Percentiles rank a stretch among this genome's conserved stretches.
These are phyloP conservation scores for Rhynchosporium graminicola DNA, from an alignment of 2,329 filamentous ascomycete species.

Conservation along the genomic window DNA sequence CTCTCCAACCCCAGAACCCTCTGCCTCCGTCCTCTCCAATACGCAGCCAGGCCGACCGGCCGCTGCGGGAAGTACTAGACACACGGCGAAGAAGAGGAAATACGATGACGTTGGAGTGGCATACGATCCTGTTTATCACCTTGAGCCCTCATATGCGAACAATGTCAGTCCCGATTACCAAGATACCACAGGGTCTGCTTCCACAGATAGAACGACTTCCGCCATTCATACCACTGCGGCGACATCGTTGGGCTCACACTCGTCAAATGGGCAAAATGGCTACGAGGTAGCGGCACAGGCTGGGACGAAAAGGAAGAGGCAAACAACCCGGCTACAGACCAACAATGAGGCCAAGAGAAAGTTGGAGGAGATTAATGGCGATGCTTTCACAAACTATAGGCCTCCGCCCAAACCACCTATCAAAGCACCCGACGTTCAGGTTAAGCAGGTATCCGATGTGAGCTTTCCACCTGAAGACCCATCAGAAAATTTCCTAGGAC, in stretches of 20 bases:
- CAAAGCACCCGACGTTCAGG: slow-evolving; percentile 79
- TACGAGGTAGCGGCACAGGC: slow-evolving; percentile 67
- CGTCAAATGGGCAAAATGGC: slow-evolving; percentile 58
- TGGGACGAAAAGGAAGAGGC: slow-evolving; percentile 89
- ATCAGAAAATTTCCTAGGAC: not conserved
- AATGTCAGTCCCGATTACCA: slow-evolving; percentile 71
- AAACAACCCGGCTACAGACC: slow-evolving; percentile 72
- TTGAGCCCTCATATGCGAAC: slow-evolving; percentile 65
- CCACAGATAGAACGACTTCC: slow-evolving; percentile 81
- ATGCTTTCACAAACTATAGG: slow-evolving; percentile 76
- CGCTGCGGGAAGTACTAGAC: slow-evolving; percentile 45
- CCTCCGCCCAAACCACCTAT: slow-evolving; percentile 86
- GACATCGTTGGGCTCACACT: slow-evolving; percentile 75
- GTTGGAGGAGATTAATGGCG: slow-evolving; percentile 69
- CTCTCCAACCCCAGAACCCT: slow-evolving; percentile 54
- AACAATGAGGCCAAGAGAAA: slow-evolving; percentile 80
- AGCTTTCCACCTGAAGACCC: slow-evolving; percentile 40
- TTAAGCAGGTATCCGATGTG: slow-evolving; percentile 64
- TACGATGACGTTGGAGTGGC: slow-evolving; percentile 53
- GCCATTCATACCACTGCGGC: slow-evolving; percentile 82
- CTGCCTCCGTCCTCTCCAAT: slow-evolving; percentile 45
- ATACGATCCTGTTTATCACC: slow-evolving; percentile 74
- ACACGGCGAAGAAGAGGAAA: slow-evolving; percentile 75
- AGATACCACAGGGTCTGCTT: slow-evolving; percentile 69
- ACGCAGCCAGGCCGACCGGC: slow-evolving; percentile 32